These are phyloP conservation scores for Cryoendolithus antarcticus DNA, from an alignment of 2,329 filamentous ascomycete genomes.

Conservation along the genomic window DNA sequence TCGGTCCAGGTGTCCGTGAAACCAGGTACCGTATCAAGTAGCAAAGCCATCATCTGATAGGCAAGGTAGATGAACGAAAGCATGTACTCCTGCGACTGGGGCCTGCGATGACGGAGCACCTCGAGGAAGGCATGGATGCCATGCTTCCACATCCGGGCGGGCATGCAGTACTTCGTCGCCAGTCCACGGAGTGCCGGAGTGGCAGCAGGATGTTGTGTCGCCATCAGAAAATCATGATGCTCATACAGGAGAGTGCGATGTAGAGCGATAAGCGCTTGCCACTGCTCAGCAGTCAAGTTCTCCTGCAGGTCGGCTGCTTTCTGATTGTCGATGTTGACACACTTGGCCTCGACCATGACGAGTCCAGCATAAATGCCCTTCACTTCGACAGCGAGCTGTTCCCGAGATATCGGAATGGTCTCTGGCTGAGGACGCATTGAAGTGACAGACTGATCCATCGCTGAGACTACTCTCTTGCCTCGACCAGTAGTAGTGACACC, in stretches of 20 bases:
- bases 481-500: no score
- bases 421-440: constrained; percentile 9
- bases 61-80: constrained; percentile 77
- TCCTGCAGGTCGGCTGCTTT: constrained; percentile 43
- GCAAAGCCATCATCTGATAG: constrained; percentile 77
- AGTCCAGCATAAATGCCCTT: constrained; percentile 74
- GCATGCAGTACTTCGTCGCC: constrained; percentile 78
- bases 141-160: constrained; percentile 85
- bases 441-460: no score
- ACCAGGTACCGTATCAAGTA: constrained; percentile 71
- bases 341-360: constrained; percentile 77
- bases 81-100: constrained; percentile 75
- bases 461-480: no score
- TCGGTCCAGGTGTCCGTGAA: constrained; percentile 92
- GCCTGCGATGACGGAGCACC: constrained; percentile 55
- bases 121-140: constrained; percentile 53
- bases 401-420: constrained; percentile 48
- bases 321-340: constrained; percentile 66
- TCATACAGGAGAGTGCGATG: constrained; percentile 52
- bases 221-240: constrained; percentile 54
- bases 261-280: constrained; percentile 70
- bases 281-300: constrained; percentile 52
- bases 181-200: constrained; percentile 54
- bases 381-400: constrained; percentile 69
- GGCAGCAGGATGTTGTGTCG: constrained; percentile 73